Evolutionary conservation across 257 asterid species (phyloP).

Genomic region (Ilex aquifolium): DNA sequence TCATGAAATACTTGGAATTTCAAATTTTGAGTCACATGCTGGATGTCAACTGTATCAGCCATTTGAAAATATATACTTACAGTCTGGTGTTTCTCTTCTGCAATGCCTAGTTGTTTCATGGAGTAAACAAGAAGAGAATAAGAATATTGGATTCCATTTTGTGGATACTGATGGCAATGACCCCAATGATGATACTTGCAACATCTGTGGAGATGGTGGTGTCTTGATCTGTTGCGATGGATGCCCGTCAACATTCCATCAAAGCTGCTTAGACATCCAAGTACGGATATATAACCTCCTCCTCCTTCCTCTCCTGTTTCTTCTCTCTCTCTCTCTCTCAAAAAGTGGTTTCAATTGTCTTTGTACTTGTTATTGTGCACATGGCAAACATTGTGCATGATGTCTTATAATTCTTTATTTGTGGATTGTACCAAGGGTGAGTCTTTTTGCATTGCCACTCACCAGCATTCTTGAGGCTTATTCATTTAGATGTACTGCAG

Average conservation of each 20-base stretch:
- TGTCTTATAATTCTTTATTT: no score
- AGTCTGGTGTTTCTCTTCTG: constrained; percentile 60
- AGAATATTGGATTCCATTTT: constrained; percentile 38
- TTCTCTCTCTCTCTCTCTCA: constrained; percentile 6
- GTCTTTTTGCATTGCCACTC: no score
- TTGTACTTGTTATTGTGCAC: no score
- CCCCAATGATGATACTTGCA: constrained; percentile 88
- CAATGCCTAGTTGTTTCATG: constrained; percentile 72
- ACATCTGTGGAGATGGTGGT: constrained; percentile 94
- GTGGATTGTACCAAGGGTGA: no score
- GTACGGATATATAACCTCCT: constrained; percentile 33
- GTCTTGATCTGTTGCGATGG: constrained; percentile 86
- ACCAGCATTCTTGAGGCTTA: no score
- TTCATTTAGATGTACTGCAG: no score
- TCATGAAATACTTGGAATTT: constrained; percentile 30
- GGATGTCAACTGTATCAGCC: constrained; percentile 48
- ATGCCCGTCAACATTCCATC: constrained; percentile 95
- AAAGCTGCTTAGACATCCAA: constrained; percentile 65
- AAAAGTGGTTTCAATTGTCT: no score
- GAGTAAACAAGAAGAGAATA: constrained; percentile 49
- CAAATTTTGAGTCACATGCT: constrained; percentile 70
- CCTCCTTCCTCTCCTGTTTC: not conserved
- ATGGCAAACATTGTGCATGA: no score
- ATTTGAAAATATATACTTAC: constrained; percentile 42
- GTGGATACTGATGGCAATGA: constrained; percentile 78